A percentile compares a stretch with the other conserved stretches of the same genome.
Conservation (phyloP, 208 protist genomes). For the Herpetomonas muscarum region DNA sequence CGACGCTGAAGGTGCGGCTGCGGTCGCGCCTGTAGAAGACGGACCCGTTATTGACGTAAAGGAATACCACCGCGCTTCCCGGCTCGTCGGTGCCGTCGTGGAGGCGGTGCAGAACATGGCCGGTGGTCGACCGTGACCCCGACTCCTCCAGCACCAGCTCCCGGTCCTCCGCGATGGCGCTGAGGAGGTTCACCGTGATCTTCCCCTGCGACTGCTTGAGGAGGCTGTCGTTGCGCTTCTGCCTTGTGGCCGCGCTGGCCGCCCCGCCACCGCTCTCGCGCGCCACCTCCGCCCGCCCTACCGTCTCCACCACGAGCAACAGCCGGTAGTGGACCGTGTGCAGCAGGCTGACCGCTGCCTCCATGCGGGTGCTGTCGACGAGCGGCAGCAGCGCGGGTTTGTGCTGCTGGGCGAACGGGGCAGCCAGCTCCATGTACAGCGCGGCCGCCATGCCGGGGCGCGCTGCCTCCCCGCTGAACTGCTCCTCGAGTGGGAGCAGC, state of each 20-base stretch:
- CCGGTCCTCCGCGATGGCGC: conserved; percentile 63
- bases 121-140: conserved; percentile 44
- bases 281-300: conserved; percentile 56
- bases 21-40: conserved; percentile 51
- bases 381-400: conserved; percentile 1
- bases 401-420: conserved; percentile 19
- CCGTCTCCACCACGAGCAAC: conserved; percentile 59
- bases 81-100: conserved; percentile 21
- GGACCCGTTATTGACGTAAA: conserved; percentile 71
- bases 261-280: conserved; percentile 30
- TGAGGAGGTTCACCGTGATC: conserved; percentile 56
- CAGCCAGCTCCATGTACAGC: conserved; percentile 30
- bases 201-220: conserved; percentile 63
- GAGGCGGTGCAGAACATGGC: conserved; percentile 67
- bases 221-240: conserved; percentile 62
- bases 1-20: conserved; percentile 35
- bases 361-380: not conserved
- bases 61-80: conserved; percentile 29
- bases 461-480: conserved; percentile 27
- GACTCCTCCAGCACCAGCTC: conserved; percentile 65
- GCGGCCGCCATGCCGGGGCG: conserved; percentile 42
- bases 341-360: conserved; percentile 14
- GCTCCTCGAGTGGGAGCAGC: conserved; percentile 27
- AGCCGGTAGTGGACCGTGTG: conserved; percentile 64
- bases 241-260: conserved; percentile 34